phyloP scores from a whole-genome alignment of 257 asterid genomes.

The Penstemon newberryi region DNA sequence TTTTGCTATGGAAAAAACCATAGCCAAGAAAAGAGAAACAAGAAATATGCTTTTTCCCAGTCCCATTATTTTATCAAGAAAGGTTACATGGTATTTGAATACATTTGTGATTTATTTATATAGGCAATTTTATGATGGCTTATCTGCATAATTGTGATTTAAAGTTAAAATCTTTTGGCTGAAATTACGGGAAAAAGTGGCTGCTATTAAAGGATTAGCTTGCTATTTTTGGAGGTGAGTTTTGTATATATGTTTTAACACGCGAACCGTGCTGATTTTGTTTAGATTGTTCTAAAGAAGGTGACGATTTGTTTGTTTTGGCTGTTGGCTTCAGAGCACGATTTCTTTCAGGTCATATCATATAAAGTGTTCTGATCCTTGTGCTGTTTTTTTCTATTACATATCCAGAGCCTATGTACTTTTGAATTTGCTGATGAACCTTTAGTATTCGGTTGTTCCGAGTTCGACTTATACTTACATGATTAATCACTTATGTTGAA shows the following conservation, averaged over 20 bases:
- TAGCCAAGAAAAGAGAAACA: slow-evolving; percentile 36
- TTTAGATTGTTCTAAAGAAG: slow-evolving; percentile 26
- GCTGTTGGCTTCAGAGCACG: slow-evolving; percentile 30
- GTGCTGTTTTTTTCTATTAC: slow-evolving; percentile 10
- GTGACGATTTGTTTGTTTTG: slow-evolving; percentile 33
- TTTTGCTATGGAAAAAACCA: slow-evolving; percentile 37
- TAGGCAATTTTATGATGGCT: slow-evolving; percentile 23
- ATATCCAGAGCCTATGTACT: slow-evolving; percentile 4
- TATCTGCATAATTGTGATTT: slow-evolving; percentile 29
- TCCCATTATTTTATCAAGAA: slow-evolving; percentile 33
- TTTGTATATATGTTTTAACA: slow-evolving; percentile 26
- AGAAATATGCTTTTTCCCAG: slow-evolving; percentile 36
- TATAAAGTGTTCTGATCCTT: slow-evolving; percentile 15
- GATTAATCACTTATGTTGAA: too few species aligned
- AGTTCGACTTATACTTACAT: too few species aligned
- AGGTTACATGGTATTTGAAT: not conserved
- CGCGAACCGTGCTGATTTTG: slow-evolving; percentile 34
- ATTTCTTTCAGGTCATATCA: slow-evolving; percentile 23
- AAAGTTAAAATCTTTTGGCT: slow-evolving; percentile 19
- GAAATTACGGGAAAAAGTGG: slow-evolving; percentile 36
- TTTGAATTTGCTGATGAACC: not conserved
- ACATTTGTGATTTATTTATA: slow-evolving; percentile 16
- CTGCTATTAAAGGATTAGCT: slow-evolving; percentile 17
- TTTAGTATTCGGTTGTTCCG: not conserved
- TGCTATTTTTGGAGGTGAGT: slow-evolving; percentile 47